Evolutionary conservation across 1,284 basidiomycete genomes (phyloP), one percentile per base, ranked within the genome.

Genomic region (Trichosporon ovoides): DNA sequence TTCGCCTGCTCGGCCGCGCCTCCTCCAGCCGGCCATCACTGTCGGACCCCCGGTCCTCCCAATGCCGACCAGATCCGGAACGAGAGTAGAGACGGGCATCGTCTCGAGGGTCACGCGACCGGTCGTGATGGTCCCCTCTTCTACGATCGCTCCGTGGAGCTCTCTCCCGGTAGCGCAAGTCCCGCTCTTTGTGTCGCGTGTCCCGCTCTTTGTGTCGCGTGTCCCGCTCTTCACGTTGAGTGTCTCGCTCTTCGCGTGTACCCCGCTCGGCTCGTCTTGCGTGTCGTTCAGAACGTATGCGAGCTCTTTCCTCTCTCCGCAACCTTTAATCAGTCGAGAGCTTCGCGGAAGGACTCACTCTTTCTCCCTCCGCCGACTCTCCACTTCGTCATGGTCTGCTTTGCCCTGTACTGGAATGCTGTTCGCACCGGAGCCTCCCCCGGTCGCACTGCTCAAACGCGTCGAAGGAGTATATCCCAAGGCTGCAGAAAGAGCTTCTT

Each of bases 401-500:
- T 72, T 71, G 48, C 69, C 66, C 22, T 59, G 58, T 22, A 73
- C 66, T 2, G 64, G 62, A 1, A 73, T 60, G 51, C 61, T 67
- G 59, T 73, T 74, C n/a, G 69, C 59, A 1, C 70, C 71, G 2
- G 68, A 69, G 1, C 66, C 65, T 11, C 20, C 59, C 3, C 67
- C 61, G 35, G 59, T 60, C 49, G 58, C 66, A 22, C 62, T 61
- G 4, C 55, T 53, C 38, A 37, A 48, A 48, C 63, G 64, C 37
- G 62, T 66, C 7, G 55, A 55, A 7, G 71, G 71, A n/a, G 66
- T 66, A 53, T 70, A 72, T 46, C 74, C 89, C 84, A 95, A 76
- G 46, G 89, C 90, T 33, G 86, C 83, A 20, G 87, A 80, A 56
- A 95, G 78, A 0, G 91, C 91, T 58, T 94, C 90, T 38, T 88